phyloP scores from a whole-genome alignment of 768 basidiomycete genomes.

The Lentinula sp. region DNA sequence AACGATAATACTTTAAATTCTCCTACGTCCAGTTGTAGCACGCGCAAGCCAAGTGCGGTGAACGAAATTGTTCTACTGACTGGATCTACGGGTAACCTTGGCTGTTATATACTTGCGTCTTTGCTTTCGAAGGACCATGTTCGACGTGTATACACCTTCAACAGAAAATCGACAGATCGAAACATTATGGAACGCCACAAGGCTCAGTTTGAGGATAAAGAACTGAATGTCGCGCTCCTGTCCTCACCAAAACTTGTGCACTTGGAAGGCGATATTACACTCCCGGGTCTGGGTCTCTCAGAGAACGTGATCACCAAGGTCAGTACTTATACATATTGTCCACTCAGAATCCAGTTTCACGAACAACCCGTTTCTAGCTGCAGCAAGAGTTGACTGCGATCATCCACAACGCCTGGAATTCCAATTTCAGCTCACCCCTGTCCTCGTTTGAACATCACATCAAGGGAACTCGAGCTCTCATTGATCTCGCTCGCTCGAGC shows the following conservation, averaged over 20 bases:
- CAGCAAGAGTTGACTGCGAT: constrained; percentile 15
- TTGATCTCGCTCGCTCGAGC: constrained; percentile 21
- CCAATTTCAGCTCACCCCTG: constrained; percentile 34
- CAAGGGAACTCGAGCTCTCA: constrained; percentile 27
- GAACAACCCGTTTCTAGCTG: background rate
- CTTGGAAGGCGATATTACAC: constrained; percentile 13
- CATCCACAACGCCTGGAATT: constrained; percentile 32
- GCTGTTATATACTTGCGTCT: background rate
- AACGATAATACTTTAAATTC: background rate
- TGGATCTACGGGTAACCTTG: background rate
- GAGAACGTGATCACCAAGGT: too few species aligned
- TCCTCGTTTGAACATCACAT: constrained; percentile 34
- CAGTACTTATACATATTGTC: too few species aligned
- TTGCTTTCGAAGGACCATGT: background rate
- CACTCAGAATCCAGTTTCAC: background rate
- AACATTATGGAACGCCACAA: constrained; percentile 12
- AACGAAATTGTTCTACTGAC: background rate
- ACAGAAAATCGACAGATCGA: constrained; percentile 6
- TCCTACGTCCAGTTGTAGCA: too few species aligned
- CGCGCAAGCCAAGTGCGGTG: too few species aligned
- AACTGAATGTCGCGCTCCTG: constrained; percentile 1
- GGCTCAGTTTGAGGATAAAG: constrained; percentile 13
- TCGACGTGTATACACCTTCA: background rate
- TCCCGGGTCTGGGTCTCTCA: too few species aligned
- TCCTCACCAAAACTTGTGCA: constrained; percentile 9